Conservation (phyloP, 768 basidiomycete species). For the Auriculariales sp. region DNA sequence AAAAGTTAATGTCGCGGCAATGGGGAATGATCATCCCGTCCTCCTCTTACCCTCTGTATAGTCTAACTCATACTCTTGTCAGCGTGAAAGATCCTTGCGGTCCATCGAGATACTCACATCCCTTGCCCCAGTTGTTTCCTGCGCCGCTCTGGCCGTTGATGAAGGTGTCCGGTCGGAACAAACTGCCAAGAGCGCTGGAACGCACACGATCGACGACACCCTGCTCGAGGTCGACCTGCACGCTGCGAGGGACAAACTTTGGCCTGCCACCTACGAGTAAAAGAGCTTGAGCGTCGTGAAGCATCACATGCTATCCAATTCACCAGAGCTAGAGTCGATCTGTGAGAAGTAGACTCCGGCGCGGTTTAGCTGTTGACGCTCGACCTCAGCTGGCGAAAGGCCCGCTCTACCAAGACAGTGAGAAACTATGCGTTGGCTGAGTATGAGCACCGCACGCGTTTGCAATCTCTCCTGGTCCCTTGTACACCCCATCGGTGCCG, state of each 20-base stretch:
- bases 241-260: slow-evolving; percentile 84
- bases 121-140: slow-evolving; percentile 6
- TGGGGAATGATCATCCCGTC: neutral
- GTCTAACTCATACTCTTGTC: neutral
- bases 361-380: too few species aligned
- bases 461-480: too few species aligned
- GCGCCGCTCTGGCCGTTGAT: neutral
- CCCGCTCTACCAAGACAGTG: too few species aligned
- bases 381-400: too few species aligned
- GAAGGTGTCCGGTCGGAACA: slow-evolving; percentile 64
- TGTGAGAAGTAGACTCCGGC: slow-evolving; percentile 75
- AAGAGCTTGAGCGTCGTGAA: too few species aligned
- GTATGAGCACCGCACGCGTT: too few species aligned
- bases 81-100: neutral
- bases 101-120: neutral
- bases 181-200: slow-evolving; percentile 44
- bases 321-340: slow-evolving; percentile 20
- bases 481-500: slow-evolving; percentile 37
- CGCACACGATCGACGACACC: slow-evolving; percentile 70
- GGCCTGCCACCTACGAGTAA: too few species aligned
- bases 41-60: slow-evolving; percentile 3
- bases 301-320: slow-evolving; percentile 21
- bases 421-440: too few species aligned
- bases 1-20: neutral
- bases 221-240: slow-evolving; percentile 82